Evolutionary conservation across 257 asterid species (phyloP).

Genomic region (Fraxinus americana): DNA sequence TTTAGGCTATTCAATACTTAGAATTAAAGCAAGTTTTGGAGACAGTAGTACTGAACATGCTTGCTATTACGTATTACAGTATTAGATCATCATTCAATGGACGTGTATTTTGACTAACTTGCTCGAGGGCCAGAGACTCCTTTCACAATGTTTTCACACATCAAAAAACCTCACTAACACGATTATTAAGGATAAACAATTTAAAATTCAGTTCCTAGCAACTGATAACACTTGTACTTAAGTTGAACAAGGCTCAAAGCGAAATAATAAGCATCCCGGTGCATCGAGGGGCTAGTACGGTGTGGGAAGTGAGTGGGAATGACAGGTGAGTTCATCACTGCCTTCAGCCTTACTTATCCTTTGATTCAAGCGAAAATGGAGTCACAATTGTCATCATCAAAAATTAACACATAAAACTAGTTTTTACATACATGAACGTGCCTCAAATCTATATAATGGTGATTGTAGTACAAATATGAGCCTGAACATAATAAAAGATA

Average conservation of each 20-base stretch:
- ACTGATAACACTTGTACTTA: neutral
- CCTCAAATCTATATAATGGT: neutral
- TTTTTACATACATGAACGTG: neutral
- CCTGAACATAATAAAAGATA: neutral
- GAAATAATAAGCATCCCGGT: neutral
- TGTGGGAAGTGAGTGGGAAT: neutral
- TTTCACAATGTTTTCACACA: too few species aligned
- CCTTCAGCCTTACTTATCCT: neutral
- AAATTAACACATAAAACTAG: neutral
- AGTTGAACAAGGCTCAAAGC: neutral
- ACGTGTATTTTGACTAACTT: neutral
- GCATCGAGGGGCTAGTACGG: neutral
- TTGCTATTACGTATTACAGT: neutral
- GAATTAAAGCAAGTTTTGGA: neutral
- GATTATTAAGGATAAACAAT: neutral
- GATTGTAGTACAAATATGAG: neutral
- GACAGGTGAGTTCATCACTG: neutral
- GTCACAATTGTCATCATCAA: neutral
- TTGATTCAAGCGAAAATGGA: neutral
- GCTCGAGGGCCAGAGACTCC: neutral
- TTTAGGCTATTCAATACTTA: neutral
- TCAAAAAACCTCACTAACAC: neutral
- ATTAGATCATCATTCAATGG: neutral
- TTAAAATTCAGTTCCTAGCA: neutral
- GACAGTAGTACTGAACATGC: neutral